phyloP scores from a whole-genome alignment of 2,329 filamentous ascomycete species.

The Chalaropsis thielavioides region DNA sequence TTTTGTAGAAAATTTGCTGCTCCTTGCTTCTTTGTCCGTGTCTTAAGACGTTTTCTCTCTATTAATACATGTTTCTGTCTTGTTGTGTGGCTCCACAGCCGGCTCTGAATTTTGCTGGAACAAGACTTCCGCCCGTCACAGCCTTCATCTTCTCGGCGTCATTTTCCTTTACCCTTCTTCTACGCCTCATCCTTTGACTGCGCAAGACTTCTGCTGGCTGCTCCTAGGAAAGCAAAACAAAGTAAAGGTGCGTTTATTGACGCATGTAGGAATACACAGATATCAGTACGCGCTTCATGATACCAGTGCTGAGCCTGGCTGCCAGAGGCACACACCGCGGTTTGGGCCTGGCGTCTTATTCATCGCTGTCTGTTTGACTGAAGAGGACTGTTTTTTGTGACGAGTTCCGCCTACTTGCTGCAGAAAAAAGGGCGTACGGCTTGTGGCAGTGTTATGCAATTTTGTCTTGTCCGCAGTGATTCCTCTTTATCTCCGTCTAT shows the following conservation, averaged over 20 bases:
- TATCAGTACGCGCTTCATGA: neutral
- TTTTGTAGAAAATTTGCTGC: too few species aligned
- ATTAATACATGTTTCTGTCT: too few species aligned
- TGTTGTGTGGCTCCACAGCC: too few species aligned
- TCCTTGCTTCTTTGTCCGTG: too few species aligned
- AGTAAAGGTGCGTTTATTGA: neutral
- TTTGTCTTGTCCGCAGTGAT: neutral
- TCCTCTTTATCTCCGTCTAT: neutral
- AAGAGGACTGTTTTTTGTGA: neutral
- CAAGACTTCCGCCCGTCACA: too few species aligned
- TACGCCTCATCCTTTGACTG: too few species aligned
- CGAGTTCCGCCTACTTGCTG: neutral
- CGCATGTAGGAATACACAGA: neutral
- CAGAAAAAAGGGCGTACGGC: too few species aligned
- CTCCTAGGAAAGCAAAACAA: neutral
- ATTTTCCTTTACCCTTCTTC: too few species aligned
- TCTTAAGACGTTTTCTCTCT: too few species aligned
- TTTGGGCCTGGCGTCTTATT: neutral
- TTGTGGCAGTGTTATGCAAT: neutral
- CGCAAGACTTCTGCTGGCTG: too few species aligned
- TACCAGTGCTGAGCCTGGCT: neutral
- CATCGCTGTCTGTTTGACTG: neutral
- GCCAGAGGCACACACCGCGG: neutral
- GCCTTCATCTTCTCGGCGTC: too few species aligned
- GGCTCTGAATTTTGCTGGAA: too few species aligned